A percentile compares a stretch with the other conserved stretches of the same genome.
phyloP scores from a whole-genome alignment of 352 stramenopile genomes.

The Phytopythium litorale region DNA sequence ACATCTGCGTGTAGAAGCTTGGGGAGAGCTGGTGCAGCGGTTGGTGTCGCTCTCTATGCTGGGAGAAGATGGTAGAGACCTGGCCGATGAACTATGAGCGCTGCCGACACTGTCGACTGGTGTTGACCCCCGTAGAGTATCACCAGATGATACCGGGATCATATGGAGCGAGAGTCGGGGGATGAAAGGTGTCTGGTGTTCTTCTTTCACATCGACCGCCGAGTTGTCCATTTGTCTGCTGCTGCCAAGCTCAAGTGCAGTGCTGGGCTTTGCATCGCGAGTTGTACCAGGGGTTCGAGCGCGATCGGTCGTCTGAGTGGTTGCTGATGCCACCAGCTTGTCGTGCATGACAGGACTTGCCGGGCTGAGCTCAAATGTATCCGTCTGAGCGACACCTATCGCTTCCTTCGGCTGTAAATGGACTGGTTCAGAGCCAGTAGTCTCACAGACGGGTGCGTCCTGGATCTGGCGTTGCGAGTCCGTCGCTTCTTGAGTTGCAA shows the following conservation, averaged over 20 bases:
- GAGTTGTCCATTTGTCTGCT: not conserved
- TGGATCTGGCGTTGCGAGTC: not conserved
- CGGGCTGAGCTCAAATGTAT: not conserved
- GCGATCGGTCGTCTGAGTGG: not conserved
- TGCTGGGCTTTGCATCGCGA: not conserved
- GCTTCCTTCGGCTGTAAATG: not conserved
- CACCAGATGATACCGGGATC: not conserved
- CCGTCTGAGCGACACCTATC: not conserved
- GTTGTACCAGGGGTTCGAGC: not conserved
- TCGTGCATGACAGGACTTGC: not conserved
- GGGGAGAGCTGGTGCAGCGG: not conserved
- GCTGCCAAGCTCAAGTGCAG: not conserved
- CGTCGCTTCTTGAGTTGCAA: not conserved
- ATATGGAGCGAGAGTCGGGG: not conserved
- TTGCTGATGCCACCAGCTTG: not conserved
- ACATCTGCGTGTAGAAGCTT: not conserved
- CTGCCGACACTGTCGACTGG: not conserved
- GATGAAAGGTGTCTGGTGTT: not conserved
- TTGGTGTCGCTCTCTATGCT: not conserved
- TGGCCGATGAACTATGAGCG: not conserved
- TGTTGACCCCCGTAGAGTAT: not conserved
- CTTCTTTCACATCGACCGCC: not conserved
- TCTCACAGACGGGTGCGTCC: not conserved
- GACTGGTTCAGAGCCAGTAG: not conserved
- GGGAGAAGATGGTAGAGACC: not conserved